Evolutionary conservation across 2,329 filamentous ascomycete genomes (phyloP), one percentile per base, ranked within the genome.

Genomic region (Epichloe scottii): DNA sequence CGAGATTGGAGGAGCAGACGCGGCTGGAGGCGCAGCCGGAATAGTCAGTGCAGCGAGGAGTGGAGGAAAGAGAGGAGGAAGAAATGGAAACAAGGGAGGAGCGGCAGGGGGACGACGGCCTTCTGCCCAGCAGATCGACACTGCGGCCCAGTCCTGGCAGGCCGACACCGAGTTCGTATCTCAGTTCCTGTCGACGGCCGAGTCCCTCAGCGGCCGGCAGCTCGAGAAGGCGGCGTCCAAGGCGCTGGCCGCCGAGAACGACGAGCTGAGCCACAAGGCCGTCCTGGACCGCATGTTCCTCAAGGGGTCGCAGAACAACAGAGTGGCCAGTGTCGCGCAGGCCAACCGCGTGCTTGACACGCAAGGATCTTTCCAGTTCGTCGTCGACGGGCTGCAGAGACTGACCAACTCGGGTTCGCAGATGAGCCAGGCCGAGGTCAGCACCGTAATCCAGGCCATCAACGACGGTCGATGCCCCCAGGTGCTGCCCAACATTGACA

Each of bases 251-350:
- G 55, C 55, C 21, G 54, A 54, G 8, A 49, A 52, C 21, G 53
- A 57, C 47, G 54, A 57, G 46, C 51, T 56, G 11, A 47, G 10
- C 6, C 54, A 57, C 15, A 57, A 57, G 50, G 54, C 52, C 8
- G 53, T 56, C 21, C 51, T 57, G 10, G 55, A 57, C 15, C 35
- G 39, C 11, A 17, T 48, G 21, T 54, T 55, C 26, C 43, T 50
- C 21, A 34, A 40, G 14, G 38, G 45, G 15, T 15, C 33, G 12
- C 23, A 15, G 11, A 12, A 38, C 33, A 34, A 38, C 42, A 19
- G 42, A 8, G 51, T 51, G 38, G 33, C 42, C 15, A 12, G 21
- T 10, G 51, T 57, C 26, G 42, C 34, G 5, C 23, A 48, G 4
- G 55, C 55, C 5, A 38, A 57, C 48, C 26, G 50, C 12, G 47